Base-by-base conservation (phyloP, 164 flowering plant genomes). In the Houttuynia cordata region DNA sequence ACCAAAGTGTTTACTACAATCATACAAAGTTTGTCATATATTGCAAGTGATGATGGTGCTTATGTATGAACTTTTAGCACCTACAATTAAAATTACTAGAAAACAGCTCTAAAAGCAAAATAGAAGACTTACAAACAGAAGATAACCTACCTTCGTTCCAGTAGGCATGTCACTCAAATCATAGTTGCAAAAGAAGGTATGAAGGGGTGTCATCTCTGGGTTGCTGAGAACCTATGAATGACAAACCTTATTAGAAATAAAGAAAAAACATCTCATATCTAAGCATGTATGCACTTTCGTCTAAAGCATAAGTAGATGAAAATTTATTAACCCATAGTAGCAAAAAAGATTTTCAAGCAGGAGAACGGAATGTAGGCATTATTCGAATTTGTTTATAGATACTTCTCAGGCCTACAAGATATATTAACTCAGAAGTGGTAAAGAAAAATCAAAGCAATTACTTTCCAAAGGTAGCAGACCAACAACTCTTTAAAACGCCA, bases 121-220 rank as follows among this genome's bases (percentile, higher is more conserved):
- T 30, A 45, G 2, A 12, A 45, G 3, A 45, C 17, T 45, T 10
- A 45, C 12, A 17, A 45, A 45, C 49, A 45, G 14, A 12, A 1
- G 50, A 7, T 19, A 21, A 63, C 76, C 62, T 66, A 91, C 98
- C 80, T 91, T 91, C 45, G 98, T 88, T 60, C 96, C 96, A 66
- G 88, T 80, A 24, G 98, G 98, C 98, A 91, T 91, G 78, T 91
- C 98, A 66, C 81, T 85, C 73, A 91, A 71, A 75, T 91, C 96
- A 69, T 91, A 91, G 66, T 81, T 85, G 76, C 98, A 91, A 68
- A 88, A 79, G 74, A 81, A 88, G n/a, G 98, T 87, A 73, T 91
- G 96, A 24, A 91, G 62, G 22, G 97, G 97, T 58, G 97, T 91
- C 75, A 74, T 88, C 60, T 91, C 97, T 12, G 97, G 97, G 49